phyloP scores from a whole-genome alignment of 2,329 filamentous ascomycete genomes.

The Bisporella sp. region DNA sequence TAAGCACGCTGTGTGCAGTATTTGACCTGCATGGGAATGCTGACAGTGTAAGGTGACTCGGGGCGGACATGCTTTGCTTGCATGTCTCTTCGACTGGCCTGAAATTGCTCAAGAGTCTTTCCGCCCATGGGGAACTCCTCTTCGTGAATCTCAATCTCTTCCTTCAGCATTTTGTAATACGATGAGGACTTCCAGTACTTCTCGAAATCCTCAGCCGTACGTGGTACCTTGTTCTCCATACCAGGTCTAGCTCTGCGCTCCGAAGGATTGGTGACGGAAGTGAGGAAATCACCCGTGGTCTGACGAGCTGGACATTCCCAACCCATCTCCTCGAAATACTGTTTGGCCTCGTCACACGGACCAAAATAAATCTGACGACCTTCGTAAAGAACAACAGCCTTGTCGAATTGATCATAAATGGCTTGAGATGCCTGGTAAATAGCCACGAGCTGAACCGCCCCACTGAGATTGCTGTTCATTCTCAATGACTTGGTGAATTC shows the following conservation, averaged over 20 bases:
- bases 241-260: slow-evolving; percentile 51
- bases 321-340: slow-evolving; percentile 64
- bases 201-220: slow-evolving; percentile 49
- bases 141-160: slow-evolving; percentile 48
- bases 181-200: slow-evolving; percentile 42
- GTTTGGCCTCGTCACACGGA: slow-evolving; percentile 52
- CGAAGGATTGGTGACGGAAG: slow-evolving; percentile 61
- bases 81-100: slow-evolving; percentile 26
- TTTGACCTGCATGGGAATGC: slow-evolving; percentile 65
- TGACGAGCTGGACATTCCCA: slow-evolving; percentile 60
- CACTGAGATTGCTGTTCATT: slow-evolving; percentile 55
- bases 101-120: slow-evolving; percentile 31
- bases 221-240: slow-evolving; percentile 49
- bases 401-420: slow-evolving; percentile 66
- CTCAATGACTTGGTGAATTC: slow-evolving; percentile 66
- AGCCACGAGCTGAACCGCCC: slow-evolving; percentile 58
- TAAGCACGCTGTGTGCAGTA: slow-evolving; percentile 80
- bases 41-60: slow-evolving; percentile 78
- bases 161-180: slow-evolving; percentile 33
- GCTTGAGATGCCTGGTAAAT: slow-evolving; percentile 68
- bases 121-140: slow-evolving; percentile 28
- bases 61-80: slow-evolving; percentile 45
- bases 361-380: slow-evolving; percentile 74
- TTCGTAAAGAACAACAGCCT: slow-evolving; percentile 59
- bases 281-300: slow-evolving; percentile 60